Conservation (phyloP, 257 asterid genomes). For the Eustoma russellianum region DNA sequence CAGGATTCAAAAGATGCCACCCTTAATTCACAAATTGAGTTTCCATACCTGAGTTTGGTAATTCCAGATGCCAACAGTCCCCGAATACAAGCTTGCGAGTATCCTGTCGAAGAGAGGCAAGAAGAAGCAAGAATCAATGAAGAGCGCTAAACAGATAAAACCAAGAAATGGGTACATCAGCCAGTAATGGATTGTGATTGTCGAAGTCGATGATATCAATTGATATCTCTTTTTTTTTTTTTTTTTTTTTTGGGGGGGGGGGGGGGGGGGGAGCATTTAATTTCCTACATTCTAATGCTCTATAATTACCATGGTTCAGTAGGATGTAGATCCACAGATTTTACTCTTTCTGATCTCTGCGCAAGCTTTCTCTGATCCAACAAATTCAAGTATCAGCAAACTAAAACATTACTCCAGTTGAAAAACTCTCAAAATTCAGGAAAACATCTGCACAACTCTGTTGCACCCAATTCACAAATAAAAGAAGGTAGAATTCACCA, state of each 20-base stretch:
- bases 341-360: conserved; percentile 42
- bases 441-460: not conserved
- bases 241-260: too few relatives aligned
- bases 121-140: not conserved
- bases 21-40: not conserved
- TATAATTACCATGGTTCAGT: conserved; percentile 37
- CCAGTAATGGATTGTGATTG: too few relatives aligned
- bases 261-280: too few relatives aligned
- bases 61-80: conserved; percentile 89
- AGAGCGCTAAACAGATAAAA: too few relatives aligned
- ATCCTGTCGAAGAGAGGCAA: conserved; percentile 42
- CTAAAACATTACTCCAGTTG: not conserved
- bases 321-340: conserved; percentile 41
- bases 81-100: conserved; percentile 81
- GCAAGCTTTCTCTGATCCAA: conserved; percentile 49
- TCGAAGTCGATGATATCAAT: not conserved
- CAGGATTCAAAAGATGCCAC: too few relatives aligned
- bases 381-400: conserved; percentile 6
- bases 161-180: not conserved
- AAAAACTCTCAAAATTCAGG: not conserved
- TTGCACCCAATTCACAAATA: not conserved
- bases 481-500: not conserved
- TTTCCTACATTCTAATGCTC: not conserved
- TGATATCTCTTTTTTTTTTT: too few relatives aligned
- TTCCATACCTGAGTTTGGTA: conserved; percentile 79